phyloP scores from a whole-genome alignment of 345 rosid genomes.

The Brassica incana region DNA sequence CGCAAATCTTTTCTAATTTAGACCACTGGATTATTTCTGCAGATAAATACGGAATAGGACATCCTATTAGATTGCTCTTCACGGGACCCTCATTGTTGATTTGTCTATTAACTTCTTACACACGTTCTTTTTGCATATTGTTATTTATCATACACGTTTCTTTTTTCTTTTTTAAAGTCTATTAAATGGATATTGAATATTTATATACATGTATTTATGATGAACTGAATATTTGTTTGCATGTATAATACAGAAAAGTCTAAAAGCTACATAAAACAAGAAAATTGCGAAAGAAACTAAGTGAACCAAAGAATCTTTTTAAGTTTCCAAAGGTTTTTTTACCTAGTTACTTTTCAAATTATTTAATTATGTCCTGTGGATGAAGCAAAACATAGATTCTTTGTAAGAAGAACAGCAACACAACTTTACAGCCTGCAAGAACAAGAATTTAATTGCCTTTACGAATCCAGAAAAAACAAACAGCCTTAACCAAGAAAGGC shows the following conservation, averaged over 20 bases:
- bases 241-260: not conserved
- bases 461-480: slow-evolving; percentile 34
- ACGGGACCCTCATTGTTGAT: not conserved
- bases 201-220: not conserved
- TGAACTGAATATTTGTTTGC: not conserved
- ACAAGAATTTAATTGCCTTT: slow-evolving; percentile 17
- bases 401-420: not conserved
- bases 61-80: not conserved
- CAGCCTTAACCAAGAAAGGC: slow-evolving; percentile 78
- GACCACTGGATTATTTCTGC: not conserved
- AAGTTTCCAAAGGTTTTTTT: not conserved
- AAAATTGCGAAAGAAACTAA: slow-evolving; percentile 13
- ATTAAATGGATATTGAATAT: not conserved
- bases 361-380: slow-evolving; percentile 29
- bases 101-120: not conserved
- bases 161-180: not conserved
- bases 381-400: slow-evolving; percentile 36
- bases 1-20: not conserved
- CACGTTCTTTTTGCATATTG: not conserved
- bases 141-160: not conserved
- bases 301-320: slow-evolving; percentile 25
- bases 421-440: slow-evolving; percentile 35
- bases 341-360: slow-evolving; percentile 4
- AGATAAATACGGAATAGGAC: not conserved
- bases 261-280: not conserved